Base-by-base conservation (phyloP, 2,329 filamentous ascomycete species). In the Didymella segeticola region DNA sequence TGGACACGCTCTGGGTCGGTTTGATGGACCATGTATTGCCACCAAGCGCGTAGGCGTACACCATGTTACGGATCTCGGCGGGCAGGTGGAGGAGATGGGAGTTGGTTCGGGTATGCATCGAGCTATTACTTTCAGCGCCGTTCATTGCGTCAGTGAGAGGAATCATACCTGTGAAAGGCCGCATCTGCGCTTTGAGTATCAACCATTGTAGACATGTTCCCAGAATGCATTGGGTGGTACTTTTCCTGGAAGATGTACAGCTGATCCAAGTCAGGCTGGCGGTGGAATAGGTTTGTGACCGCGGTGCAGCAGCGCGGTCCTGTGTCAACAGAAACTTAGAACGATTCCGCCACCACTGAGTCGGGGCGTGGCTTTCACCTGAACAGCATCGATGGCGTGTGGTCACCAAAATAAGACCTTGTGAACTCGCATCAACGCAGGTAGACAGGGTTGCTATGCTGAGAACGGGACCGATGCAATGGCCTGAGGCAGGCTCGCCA, bases 31-130 rank as follows among this genome's bases (percentile, higher is more conserved):
- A 49, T 4, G 33, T 55, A 15, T 43, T 39, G 20, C 45, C 26
- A 22, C 48, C 50, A 3, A 59, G 12, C 5, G 45, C 30, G 27
- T 51, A 47, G 14, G 10, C 27, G 26, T 57, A 59, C 7, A 61
- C 50, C 7, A 27, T 36, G 43, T 57, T 57, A 8, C 56, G 50
- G 14, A 61, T 39, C 34, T 61, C 58, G n/a, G 39, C 49, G 11
- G 58, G 53, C 1, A 61, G 56, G 20, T 14, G n/a, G 22, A 43
- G 30, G 25, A 49, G 38, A 2, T 15, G 34, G 10, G 38, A 37
- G 1, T 37, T 15, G 26, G 6, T 26, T 15, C 27, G 48, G 19
- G 11, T 2, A n/a, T 22, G 2, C 20, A 20, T 15, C 5, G 41
- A 23, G 4, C 29, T 43, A 19, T n/a, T 7, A 12, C 6, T 37